Percentiles rank a stretch among this genome's conserved stretches.
These are phyloP conservation scores for Huntiella bhutanensis DNA, from an alignment of 2,329 filamentous ascomycete species.

Conservation along the genomic window DNA sequence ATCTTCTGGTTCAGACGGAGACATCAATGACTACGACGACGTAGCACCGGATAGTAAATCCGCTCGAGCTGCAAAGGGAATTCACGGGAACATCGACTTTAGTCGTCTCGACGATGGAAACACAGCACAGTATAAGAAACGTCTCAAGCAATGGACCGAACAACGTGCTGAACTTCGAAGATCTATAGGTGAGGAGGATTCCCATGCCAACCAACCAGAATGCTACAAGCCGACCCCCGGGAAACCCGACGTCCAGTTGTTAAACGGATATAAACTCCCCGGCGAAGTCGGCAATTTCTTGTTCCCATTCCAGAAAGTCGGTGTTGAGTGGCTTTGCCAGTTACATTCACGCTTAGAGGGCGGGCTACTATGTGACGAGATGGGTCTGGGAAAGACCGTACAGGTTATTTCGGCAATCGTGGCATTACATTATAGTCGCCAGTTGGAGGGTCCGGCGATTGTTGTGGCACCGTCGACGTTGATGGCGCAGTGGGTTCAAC, in stretches of 20 bases:
- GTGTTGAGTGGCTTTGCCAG: constrained; percentile 90
- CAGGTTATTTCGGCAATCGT: constrained; percentile 62
- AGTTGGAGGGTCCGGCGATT: constrained; percentile 66
- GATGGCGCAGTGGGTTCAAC: constrained; percentile 93
- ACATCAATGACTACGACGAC: constrained; percentile 10
- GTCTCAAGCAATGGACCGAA: constrained; percentile 55
- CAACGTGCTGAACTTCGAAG: constrained; percentile 8
- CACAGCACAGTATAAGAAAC: constrained; percentile 57
- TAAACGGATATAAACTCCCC: constrained; percentile 60
- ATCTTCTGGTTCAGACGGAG: constrained; percentile 1
- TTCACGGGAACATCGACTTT: constrained; percentile 23
- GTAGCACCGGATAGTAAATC: constrained; percentile 5
- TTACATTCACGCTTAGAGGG: constrained; percentile 77
- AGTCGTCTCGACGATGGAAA: constrained; percentile 70
- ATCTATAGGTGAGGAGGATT: constrained; percentile 18
- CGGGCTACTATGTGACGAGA: constrained; percentile 91
- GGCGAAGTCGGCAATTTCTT: constrained; percentile 84
- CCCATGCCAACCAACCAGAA: constrained; percentile 32
- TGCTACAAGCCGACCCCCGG: constrained; percentile 80
- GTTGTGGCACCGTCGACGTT: constrained; percentile 88
- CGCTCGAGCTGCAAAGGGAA: constrained; percentile 7
- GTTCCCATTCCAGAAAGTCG: constrained; percentile 94
- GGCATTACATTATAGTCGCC: constrained; percentile 78
- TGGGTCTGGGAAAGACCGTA: constrained; percentile 78
- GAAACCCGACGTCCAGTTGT: constrained; percentile 54